phyloP scores from a whole-genome alignment of 2,329 filamentous ascomycete genomes.

The Nemania sp. region DNA sequence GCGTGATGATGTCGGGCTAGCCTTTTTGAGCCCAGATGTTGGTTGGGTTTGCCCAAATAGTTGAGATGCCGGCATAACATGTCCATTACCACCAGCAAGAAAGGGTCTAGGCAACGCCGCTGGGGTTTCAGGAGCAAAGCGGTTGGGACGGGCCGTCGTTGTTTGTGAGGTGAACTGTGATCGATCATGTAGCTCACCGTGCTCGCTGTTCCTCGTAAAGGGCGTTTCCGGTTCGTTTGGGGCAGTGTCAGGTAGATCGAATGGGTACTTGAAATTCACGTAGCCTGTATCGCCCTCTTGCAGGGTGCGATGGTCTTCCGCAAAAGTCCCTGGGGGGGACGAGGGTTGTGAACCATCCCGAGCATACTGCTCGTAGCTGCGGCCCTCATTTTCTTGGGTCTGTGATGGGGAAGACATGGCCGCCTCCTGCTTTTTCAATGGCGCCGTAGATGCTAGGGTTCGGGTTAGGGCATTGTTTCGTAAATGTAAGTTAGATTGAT shows the following conservation, averaged over 20 bases:
- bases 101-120: slow-evolving; percentile 53
- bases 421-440: slow-evolving; percentile 49
- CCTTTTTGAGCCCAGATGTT: slow-evolving; percentile 63
- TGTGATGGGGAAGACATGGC: slow-evolving; percentile 63
- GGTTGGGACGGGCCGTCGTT: slow-evolving; percentile 45
- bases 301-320: slow-evolving; percentile 52
- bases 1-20: slow-evolving; percentile 68
- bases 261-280: slow-evolving; percentile 55
- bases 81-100: slow-evolving; percentile 40
- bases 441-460: slow-evolving; percentile 22
- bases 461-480: slow-evolving; percentile 39
- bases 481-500: slow-evolving; percentile 32
- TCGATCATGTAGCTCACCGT: slow-evolving; percentile 20
- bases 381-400: slow-evolving; percentile 67
- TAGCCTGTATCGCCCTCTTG: slow-evolving; percentile 64
- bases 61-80: slow-evolving; percentile 60
- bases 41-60: slow-evolving; percentile 67
- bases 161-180: slow-evolving; percentile 52
- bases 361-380: slow-evolving; percentile 64
- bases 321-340: slow-evolving; percentile 46
- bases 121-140: slow-evolving; percentile 62
- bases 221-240: slow-evolving; percentile 40
- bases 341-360: slow-evolving; percentile 44
- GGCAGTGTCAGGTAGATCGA: slow-evolving; percentile 44
- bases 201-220: slow-evolving; percentile 41